phyloP scores from a whole-genome alignment of 345 rosid species.

The Eucalyptus brandiana region DNA sequence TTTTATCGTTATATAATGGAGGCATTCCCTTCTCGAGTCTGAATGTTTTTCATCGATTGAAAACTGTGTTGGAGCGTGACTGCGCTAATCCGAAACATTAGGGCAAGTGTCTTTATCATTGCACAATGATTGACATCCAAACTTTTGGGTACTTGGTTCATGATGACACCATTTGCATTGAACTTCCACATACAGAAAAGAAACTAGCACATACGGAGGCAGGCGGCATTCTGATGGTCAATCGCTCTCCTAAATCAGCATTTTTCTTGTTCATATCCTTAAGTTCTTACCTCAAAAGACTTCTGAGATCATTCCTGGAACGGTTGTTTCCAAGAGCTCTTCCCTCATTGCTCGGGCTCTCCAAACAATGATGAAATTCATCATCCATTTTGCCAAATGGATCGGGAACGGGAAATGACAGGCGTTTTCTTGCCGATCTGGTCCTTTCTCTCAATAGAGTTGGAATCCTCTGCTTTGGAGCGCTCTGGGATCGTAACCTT shows the following conservation, averaged over 20 bases:
- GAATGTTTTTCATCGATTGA: not conserved
- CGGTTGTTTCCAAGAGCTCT: not conserved
- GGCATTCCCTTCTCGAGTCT: not conserved
- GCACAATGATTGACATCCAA: not conserved
- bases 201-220: not conserved
- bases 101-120: not conserved
- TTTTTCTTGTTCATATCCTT: not conserved
- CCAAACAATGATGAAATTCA: not conserved
- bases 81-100: not conserved
- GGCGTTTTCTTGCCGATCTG: slow-evolving; percentile 26
- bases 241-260: not conserved
- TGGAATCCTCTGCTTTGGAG: slow-evolving; percentile 49
- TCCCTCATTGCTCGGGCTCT: slow-evolving; percentile 19
- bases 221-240: not conserved
- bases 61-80: not conserved
- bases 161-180: not conserved
- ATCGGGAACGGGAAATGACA: slow-evolving; percentile 15
- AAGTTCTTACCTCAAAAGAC: not conserved
- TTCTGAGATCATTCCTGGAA: slow-evolving; percentile 15
- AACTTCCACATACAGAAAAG: not conserved
- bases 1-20: not conserved
- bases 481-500: slow-evolving; percentile 49
- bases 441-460: slow-evolving; percentile 21
- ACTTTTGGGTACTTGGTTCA: not conserved
- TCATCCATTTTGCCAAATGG: not conserved